These are phyloP conservation scores for Alternaria ethzedia DNA, from an alignment of 2,329 filamentous ascomycete species.

Conservation along the genomic window DNA sequence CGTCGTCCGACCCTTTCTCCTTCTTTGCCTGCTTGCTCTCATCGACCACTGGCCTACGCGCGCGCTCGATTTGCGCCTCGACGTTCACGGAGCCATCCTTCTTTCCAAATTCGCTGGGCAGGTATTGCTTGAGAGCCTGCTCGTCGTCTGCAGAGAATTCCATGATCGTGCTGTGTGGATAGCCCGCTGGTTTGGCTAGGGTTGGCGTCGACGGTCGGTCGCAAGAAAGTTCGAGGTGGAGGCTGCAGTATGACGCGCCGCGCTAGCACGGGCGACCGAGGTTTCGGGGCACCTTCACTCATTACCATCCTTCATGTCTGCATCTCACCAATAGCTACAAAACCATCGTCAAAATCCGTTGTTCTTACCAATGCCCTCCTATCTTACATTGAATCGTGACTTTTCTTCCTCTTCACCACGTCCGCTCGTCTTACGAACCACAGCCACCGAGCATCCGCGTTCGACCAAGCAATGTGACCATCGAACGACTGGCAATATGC, in stretches of 20 bases:
- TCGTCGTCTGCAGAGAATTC: slow-evolving; percentile 54
- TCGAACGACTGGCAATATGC: neutral
- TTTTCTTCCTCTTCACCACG: neutral
- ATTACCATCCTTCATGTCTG: neutral
- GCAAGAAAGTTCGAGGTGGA: slow-evolving; percentile 4
- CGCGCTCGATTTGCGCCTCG: slow-evolving; percentile 79
- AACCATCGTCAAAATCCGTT: neutral
- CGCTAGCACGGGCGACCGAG: slow-evolving; percentile 3
- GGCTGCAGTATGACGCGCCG: slow-evolving; percentile 20
- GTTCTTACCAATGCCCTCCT: neutral
- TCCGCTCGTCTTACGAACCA: neutral
- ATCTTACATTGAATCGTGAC: neutral
- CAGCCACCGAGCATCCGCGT: neutral
- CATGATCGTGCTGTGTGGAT: slow-evolving; percentile 19
- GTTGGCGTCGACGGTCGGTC: neutral
- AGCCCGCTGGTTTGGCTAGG: slow-evolving; percentile 8
- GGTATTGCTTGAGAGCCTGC: slow-evolving; percentile 75
- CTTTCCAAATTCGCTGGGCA: slow-evolving; percentile 87
- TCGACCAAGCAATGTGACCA: neutral
- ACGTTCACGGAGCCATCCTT: slow-evolving; percentile 75
- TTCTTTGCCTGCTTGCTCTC: slow-evolving; percentile 37
- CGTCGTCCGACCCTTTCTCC: slow-evolving; percentile 38
- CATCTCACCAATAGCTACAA: neutral
- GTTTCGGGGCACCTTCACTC: neutral
- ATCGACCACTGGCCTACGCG: slow-evolving; percentile 65